These are phyloP conservation scores for Anthracocystis panici-leucophaei DNA, from an alignment of 1,284 basidiomycete genomes.

Conservation along the genomic window DNA sequence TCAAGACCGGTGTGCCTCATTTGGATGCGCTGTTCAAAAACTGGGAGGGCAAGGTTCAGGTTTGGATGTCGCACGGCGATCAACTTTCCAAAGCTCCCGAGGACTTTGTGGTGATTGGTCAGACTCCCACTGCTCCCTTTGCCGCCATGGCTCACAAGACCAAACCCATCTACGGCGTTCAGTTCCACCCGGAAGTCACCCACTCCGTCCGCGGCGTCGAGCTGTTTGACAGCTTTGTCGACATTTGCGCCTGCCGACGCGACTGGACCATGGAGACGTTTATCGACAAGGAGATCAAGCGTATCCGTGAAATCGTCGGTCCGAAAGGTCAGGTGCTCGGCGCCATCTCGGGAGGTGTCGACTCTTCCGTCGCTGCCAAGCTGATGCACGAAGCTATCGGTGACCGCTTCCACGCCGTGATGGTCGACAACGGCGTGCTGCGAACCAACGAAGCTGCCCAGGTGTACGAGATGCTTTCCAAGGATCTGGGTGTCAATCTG, in stretches of 20 bases:
- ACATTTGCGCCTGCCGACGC: slow-evolving; percentile 82
- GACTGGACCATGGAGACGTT: slow-evolving; percentile 99
- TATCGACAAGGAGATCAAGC: slow-evolving; percentile 94
- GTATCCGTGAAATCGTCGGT: slow-evolving; percentile 95
- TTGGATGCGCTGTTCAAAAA: slow-evolving; percentile 84
- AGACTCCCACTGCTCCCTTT: slow-evolving; percentile 88
- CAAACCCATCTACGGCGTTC: slow-evolving; percentile 93
- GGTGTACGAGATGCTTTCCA: slow-evolving; percentile 94
- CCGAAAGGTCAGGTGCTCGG: slow-evolving; percentile 95
- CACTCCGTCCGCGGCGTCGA: slow-evolving; percentile 91
- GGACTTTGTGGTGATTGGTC: slow-evolving; percentile 88
- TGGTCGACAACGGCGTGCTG: slow-evolving; percentile 99
- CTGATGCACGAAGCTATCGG: slow-evolving; percentile 99
- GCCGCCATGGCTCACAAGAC: slow-evolving; percentile 92
- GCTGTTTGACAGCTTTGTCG: slow-evolving; percentile 87
- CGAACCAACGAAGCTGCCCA: slow-evolving; percentile 90
- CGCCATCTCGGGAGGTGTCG: slow-evolving; percentile 96
- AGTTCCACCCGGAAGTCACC: slow-evolving; percentile 99
- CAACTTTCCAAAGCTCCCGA: slow-evolving; percentile 86
- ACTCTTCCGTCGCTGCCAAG: slow-evolving; percentile 97
- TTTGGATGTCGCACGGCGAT: slow-evolving; percentile 99
- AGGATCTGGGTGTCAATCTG: slow-evolving; percentile 94
- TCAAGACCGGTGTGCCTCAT: slow-evolving; percentile 75
- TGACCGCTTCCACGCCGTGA: slow-evolving; percentile 95
- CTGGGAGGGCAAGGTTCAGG: slow-evolving; percentile 83